Conservation (phyloP, 2,329 filamentous ascomycete genomes). For the Penicillium sumatraense region DNA sequence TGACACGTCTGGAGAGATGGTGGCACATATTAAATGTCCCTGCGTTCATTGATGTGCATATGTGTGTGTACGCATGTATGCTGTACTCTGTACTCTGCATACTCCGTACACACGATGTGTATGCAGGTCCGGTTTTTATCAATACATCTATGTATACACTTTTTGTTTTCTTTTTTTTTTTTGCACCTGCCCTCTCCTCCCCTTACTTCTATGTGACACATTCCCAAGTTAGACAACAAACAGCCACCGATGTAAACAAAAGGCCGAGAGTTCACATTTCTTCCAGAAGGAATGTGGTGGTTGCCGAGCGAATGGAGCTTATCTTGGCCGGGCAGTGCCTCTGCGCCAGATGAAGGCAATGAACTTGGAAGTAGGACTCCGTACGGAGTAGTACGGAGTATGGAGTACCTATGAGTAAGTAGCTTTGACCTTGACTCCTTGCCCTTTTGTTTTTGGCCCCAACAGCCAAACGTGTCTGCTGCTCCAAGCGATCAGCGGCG, state of each 20-base stretch:
- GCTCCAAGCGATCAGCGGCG: slow-evolving; percentile 8
- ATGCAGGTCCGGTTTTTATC: neutral
- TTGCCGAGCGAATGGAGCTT: slow-evolving; percentile 8
- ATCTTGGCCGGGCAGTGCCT: neutral
- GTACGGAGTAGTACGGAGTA: neutral
- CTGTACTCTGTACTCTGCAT: neutral
- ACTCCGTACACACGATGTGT: neutral
- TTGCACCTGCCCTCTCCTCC: neutral
- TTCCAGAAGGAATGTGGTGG: slow-evolving; percentile 19
- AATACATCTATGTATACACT: neutral
- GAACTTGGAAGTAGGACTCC: too few species aligned
- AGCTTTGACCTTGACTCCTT: neutral
- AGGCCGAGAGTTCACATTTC: slow-evolving; percentile 10
- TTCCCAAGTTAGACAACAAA: slow-evolving; percentile 12
- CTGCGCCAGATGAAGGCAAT: too few species aligned
- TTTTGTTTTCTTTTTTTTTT: neutral
- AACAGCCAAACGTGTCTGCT: neutral
- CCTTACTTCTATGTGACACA: slow-evolving; percentile 19
- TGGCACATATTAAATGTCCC: neutral
- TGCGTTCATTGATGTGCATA: neutral
- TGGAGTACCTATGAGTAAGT: neutral
- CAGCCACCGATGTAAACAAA: slow-evolving; percentile 14
- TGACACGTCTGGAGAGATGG: neutral
- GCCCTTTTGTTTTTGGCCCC: slow-evolving; percentile 3
- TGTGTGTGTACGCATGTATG: neutral